phyloP scores from a whole-genome alignment of 108 stramenopile species.

The Nitzschia sp. region DNA sequence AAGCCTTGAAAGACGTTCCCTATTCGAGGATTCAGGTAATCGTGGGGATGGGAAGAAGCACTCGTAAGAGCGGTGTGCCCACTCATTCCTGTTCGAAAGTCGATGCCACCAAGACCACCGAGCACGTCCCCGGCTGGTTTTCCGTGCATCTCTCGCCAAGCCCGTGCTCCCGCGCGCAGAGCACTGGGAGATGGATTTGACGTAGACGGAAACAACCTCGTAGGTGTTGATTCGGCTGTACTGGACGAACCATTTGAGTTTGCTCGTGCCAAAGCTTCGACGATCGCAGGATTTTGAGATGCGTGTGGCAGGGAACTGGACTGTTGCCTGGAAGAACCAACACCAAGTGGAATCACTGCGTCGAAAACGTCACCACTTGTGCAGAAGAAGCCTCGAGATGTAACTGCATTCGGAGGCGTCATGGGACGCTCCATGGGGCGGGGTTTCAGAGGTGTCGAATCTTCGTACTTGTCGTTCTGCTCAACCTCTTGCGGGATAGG shows the following conservation, averaged over 20 bases:
- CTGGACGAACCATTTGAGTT: conserved; percentile 8
- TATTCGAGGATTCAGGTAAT: conserved; percentile 34
- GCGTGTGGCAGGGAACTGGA: conserved; percentile 14
- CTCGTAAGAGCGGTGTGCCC: conserved; percentile 68
- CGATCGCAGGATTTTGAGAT: conserved; percentile 27
- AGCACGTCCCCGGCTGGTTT: conserved; percentile 29
- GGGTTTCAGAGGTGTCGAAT: conserved; percentile 37
- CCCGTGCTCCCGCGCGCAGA: conserved; percentile 43
- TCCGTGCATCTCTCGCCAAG: conserved; percentile 45
- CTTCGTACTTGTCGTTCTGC: conserved; percentile 16
- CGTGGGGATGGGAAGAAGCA: conserved; percentile 64
- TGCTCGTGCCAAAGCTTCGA: conserved; percentile 13
- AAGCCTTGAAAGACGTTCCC: conserved; percentile 46
- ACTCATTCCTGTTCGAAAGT: conserved; percentile 80
- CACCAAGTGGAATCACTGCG: conserved; percentile 26
- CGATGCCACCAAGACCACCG: conserved; percentile 40
- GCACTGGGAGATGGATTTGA: conserved; percentile 59
- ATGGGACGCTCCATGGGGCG: conserved; percentile 33
- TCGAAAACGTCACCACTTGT: conserved; percentile 30
- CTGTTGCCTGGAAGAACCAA: background rate
- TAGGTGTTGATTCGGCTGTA: conserved; percentile 29
- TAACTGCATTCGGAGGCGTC: conserved; percentile 25
- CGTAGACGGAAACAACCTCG: conserved; percentile 44
- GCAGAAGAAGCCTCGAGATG: conserved; percentile 32
- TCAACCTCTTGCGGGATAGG: conserved; percentile 17